Evolutionary conservation across 805 yeast genomes (phyloP), one percentile per base, ranked within the genome.

Genomic region (Sugiyamaella americana): DNA sequence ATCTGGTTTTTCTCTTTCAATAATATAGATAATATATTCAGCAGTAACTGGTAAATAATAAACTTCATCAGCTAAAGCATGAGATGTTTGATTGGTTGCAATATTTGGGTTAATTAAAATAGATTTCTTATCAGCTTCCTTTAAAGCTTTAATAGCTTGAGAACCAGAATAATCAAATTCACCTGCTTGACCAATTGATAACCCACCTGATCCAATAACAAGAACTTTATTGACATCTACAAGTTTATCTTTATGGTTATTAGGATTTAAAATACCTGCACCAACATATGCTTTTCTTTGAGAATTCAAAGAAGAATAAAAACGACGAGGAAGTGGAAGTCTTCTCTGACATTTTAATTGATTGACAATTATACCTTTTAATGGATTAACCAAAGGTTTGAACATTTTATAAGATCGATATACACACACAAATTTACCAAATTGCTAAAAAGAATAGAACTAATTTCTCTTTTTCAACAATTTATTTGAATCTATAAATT

Each of bases 161-260:
- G 96, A 87, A 62, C 98, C 98, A 39, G 97, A 89, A 72, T 93
- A 93, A 68, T 93, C 98, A 63, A 93, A 93, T 71, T 93, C 98
- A 69, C 98, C 98, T 54, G 98, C 98, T 74, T 93, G 98, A 56
- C 98, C 98, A 65, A 93, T 93, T 47, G 96, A 85, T 60, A 93
- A 75, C 66, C 98, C 98, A 74, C 98, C 98, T 43, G 97, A 89
- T 8, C 98, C 98, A 62, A 91, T 85, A 45, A 91, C 86, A 48
- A 91, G 75, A 5, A 93, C 98, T 60, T 85, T 85, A 52, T 80
- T 71, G 24, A 87, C 96, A 51, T 87, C 94, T 37, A 87, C 96
- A 44, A 87, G 70, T 39, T 56, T 56, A 44, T 55, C 48, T 30
- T 51, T 42, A 30, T 44, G 43, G 39, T 52, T 50, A 39, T 51